Conservation (phyloP, 306 rosid genomes). For the Prunus mongolica region DNA sequence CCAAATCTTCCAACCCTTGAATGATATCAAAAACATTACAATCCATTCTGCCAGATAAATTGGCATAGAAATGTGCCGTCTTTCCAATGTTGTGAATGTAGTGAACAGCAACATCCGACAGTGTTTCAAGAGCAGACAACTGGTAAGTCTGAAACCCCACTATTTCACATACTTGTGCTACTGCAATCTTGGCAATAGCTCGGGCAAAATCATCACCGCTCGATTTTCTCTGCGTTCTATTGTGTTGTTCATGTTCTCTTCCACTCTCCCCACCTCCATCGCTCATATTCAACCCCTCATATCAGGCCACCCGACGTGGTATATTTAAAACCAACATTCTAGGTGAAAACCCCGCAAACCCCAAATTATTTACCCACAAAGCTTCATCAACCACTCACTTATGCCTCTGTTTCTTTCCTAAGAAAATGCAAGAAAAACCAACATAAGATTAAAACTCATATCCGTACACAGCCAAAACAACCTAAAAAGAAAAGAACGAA, state of each 20-base stretch:
- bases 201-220: constrained; percentile 60
- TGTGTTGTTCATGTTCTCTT: constrained; percentile 55
- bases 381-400: neutral
- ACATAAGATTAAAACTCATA: neutral
- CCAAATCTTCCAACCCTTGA: constrained; percentile 78
- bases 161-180: constrained; percentile 69
- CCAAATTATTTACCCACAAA: constrained; percentile 9
- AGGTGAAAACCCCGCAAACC: constrained; percentile 15
- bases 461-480: neutral
- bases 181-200: constrained; percentile 49
- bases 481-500: neutral
- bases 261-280: constrained; percentile 85
- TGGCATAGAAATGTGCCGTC: constrained; percentile 56
- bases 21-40: constrained; percentile 63
- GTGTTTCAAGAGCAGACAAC: constrained; percentile 58
- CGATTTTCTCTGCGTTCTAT: constrained; percentile 31
- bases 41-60: constrained; percentile 67
- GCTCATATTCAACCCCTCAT: constrained; percentile 91
- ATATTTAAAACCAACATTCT: constrained; percentile 36
- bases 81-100: constrained; percentile 57
- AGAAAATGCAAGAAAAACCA: neutral
- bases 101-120: constrained; percentile 52
- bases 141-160: constrained; percentile 78
- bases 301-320: constrained; percentile 42
- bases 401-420: constrained; percentile 30